phyloP scores from a whole-genome alignment of 768 basidiomycete genomes.

The Lyophyllum atratum region DNA sequence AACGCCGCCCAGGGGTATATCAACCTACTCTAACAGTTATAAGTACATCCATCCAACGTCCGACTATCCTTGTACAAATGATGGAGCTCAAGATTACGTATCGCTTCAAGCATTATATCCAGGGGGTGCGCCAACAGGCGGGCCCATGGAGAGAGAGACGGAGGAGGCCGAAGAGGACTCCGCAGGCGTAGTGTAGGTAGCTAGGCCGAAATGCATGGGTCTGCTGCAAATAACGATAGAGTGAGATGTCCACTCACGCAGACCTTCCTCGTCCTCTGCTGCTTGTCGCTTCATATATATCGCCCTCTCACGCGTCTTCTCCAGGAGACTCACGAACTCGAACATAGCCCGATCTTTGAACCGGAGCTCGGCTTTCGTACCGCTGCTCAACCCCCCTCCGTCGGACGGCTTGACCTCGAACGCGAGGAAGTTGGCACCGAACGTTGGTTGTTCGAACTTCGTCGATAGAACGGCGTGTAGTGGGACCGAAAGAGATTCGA shows the following conservation, averaged over 20 bases:
- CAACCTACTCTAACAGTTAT: background rate
- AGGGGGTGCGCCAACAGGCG: slow-evolving; percentile 53
- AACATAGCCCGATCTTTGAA: slow-evolving; percentile 71
- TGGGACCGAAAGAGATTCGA: slow-evolving; percentile 59
- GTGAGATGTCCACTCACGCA: slow-evolving; percentile 49
- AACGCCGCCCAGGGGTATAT: background rate
- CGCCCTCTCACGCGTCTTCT: slow-evolving; percentile 76
- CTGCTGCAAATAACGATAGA: background rate
- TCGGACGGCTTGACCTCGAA: slow-evolving; percentile 68
- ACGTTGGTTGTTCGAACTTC: slow-evolving; percentile 75
- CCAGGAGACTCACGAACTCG: slow-evolving; percentile 68
- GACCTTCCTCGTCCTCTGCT: slow-evolving; percentile 57
- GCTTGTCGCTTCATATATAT: slow-evolving; percentile 73
- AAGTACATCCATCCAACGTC: slow-evolving; percentile 9
- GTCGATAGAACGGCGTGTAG: slow-evolving; percentile 66
- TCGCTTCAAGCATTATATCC: slow-evolving; percentile 42
- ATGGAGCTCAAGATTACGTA: background rate
- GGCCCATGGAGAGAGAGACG: slow-evolving; percentile 38
- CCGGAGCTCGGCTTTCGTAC: slow-evolving; percentile 67
- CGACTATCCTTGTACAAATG: slow-evolving; percentile 4
- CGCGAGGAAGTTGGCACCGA: slow-evolving; percentile 65
- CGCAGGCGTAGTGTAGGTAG: slow-evolving; percentile 47
- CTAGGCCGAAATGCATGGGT: slow-evolving; percentile 23
- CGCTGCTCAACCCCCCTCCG: slow-evolving; percentile 65
- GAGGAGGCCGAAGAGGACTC: slow-evolving; percentile 46